These are phyloP conservation scores for Salix purpurea DNA, from an alignment of 345 rosid genomes.

Conservation along the genomic window DNA sequence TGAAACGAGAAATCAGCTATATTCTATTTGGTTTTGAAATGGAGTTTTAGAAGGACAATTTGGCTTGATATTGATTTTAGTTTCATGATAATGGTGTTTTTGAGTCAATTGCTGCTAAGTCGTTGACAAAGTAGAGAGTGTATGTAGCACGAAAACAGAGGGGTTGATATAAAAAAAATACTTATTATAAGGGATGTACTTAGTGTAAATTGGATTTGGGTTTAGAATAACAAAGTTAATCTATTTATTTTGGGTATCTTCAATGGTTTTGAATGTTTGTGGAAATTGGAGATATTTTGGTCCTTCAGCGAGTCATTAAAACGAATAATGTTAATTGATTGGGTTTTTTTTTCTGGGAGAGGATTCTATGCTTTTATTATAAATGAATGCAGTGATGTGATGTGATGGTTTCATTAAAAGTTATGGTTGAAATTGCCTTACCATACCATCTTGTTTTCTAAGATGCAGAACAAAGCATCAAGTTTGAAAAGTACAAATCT, in stretches of 20 bases:
- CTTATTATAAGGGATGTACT: no score
- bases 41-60: no score
- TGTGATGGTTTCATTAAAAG: neutral
- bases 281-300: neutral
- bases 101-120: no score
- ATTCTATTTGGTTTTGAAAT: no score
- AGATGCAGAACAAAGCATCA: conserved; percentile 16
- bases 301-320: neutral
- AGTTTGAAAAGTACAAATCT: conserved; percentile 14
- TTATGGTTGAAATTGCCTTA: neutral
- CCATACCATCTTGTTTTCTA: neutral
- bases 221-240: neutral
- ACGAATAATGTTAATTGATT: neutral
- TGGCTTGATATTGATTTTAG: no score
- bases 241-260: neutral
- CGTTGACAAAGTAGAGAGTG: no score
- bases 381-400: neutral
- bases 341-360: neutral
- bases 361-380: neutral
- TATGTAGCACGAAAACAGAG: no score
- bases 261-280: neutral
- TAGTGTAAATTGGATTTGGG: no score
- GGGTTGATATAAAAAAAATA: no score
- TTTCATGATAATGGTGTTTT: no score
- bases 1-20: no score